Conservation (phyloP, 805 yeast genomes). For the Metschnikowia amazonensis region DNA sequence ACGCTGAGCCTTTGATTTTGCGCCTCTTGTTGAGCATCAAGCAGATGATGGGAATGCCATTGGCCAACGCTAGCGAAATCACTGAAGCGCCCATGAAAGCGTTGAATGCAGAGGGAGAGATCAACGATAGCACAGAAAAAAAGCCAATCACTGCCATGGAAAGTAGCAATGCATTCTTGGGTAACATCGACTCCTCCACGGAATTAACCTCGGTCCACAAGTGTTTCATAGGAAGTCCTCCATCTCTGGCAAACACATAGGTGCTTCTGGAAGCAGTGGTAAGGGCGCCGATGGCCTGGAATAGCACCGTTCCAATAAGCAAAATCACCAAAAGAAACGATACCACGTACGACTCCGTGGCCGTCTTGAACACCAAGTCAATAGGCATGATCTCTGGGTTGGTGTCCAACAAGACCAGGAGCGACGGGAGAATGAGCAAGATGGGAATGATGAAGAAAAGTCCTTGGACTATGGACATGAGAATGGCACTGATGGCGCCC, state of each 20-base stretch:
- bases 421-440: constrained; percentile 66
- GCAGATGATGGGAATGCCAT: constrained; percentile 70
- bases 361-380: constrained; percentile 66
- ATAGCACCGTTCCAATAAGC: constrained; percentile 64
- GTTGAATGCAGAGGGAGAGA: constrained; percentile 72
- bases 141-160: constrained; percentile 59
- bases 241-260: constrained; percentile 78
- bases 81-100: constrained; percentile 85
- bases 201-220: constrained; percentile 65
- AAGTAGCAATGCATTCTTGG: constrained; percentile 63
- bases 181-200: constrained; percentile 54
- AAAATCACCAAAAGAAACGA: constrained; percentile 66
- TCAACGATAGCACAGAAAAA: constrained; percentile 60
- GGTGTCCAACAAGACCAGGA: constrained; percentile 51
- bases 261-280: constrained; percentile 84
- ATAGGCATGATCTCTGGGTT: constrained; percentile 71
- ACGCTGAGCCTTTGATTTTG: constrained; percentile 64
- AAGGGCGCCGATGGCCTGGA: constrained; percentile 74
- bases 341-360: constrained; percentile 64
- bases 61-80: constrained; percentile 67
- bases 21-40: constrained; percentile 55
- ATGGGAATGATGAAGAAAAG: constrained; percentile 69
- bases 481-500: constrained; percentile 64
- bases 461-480: constrained; percentile 65
- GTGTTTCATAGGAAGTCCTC: constrained; percentile 64